Evolutionary conservation across 2,329 filamentous ascomycete genomes (phyloP), one percentile per base, ranked within the genome.

Genomic region (Metarhizium rileyi): DNA sequence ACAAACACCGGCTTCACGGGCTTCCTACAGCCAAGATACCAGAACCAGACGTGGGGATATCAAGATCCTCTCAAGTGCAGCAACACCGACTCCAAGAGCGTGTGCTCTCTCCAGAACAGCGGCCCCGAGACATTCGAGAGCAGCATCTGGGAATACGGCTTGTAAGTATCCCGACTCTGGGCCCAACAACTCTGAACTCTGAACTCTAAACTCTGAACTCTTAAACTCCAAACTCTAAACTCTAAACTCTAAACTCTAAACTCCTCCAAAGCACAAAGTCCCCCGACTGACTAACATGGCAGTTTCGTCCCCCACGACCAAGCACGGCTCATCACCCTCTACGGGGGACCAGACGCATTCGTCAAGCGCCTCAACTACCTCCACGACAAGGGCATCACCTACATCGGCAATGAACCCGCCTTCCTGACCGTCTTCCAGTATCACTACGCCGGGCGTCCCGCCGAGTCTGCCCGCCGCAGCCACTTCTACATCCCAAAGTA

Each of bases 101-200:
- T 73, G 42, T 87, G 84, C 63, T 77, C 73, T 3, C 74, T 83
- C 1, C 70, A 84, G 40, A 72, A 78, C 52, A 76, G 71, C 2
- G 82, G 77, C 0, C 73, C 76, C 6, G 85, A 89, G 63, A 88
- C 84, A 0, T 89, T 85, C 56, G 86, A 90, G 62, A 81, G 78
- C 41, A 83, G 78, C 52, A 70, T 78, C 1, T 90, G 85, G 85
- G 77, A 87, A 49, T 89, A 89, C 59, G 79, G 78, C 16, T 89
- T 87, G 74, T 79, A 59, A 55, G 74, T 68, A 14, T 8, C 41
- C 4, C 4, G 2, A 12, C 3, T 41, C 5, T 3, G 1, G 20
- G 26, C 6, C n/a, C 10, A 14, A 20, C 5, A n/a, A n/a, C n/a
- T n/a, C n/a, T n/a, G n/a, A n/a, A n/a, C n/a, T n/a, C n/a, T n/a